Conservation (phyloP, 768 basidiomycete genomes). For the Boletus pseudopeckii region DNA sequence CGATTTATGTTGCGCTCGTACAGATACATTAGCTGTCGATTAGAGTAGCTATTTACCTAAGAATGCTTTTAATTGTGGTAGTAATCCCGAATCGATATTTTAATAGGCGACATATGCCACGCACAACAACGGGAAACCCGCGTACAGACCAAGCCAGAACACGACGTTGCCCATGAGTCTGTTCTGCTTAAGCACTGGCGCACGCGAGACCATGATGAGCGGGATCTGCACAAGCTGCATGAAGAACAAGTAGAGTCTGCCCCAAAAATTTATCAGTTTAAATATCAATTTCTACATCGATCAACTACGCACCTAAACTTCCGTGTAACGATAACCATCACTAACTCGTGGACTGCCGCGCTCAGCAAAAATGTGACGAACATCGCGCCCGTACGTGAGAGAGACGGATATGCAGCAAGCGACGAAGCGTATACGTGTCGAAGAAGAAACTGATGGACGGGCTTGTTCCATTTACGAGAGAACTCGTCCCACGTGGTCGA, state of each 20-base stretch:
- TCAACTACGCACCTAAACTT: conserved; percentile 68
- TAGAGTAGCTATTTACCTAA: conserved; percentile 1
- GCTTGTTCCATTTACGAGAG: conserved; percentile 98
- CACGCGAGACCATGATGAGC: conserved; percentile 75
- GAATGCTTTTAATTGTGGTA: not conserved
- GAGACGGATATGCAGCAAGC: conserved; percentile 62
- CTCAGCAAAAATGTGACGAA: conserved; percentile 90
- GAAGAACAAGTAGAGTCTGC: conserved; percentile 81
- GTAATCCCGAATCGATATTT: conserved; percentile 7
- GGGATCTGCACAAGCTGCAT: conserved; percentile 89
- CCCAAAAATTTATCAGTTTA: not conserved
- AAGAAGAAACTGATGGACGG: conserved; percentile 89
- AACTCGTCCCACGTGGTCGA: conserved; percentile 97
- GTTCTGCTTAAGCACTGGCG: conserved; percentile 76
- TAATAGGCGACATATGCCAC: conserved; percentile 66
- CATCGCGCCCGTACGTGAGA: conserved; percentile 81
- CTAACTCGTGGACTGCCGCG: conserved; percentile 88
- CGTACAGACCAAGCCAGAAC: conserved; percentile 92
- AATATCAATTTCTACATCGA: not conserved
- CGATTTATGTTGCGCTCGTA: too few relatives aligned
- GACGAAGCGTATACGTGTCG: conserved; percentile 94
- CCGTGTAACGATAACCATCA: conserved; percentile 93
- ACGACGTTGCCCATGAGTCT: conserved; percentile 79
- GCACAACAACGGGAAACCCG: conserved; percentile 90
- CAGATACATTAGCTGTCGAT: not conserved